Evolutionary conservation across 345 rosid genomes (phyloP).

Genomic region (Kandelia obovata): DNA sequence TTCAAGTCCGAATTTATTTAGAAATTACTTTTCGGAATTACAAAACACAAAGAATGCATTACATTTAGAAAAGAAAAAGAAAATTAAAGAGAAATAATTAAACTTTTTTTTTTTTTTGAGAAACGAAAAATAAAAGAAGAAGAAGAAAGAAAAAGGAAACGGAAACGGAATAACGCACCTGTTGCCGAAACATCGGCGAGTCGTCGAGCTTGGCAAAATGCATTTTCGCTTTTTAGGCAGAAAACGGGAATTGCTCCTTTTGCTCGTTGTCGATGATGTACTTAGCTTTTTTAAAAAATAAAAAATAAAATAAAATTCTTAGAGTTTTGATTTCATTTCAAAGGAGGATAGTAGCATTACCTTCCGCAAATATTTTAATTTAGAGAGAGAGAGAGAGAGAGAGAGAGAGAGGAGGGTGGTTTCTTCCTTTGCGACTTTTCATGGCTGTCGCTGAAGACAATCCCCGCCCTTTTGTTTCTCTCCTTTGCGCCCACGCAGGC

Average conservation of each 20-base stretch:
- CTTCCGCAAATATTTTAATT: too few relatives aligned
- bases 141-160: background rate
- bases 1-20: too few relatives aligned
- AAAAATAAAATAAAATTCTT: too few relatives aligned
- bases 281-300: too few relatives aligned
- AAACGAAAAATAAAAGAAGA: background rate
- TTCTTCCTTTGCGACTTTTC: constrained; percentile 43
- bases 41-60: background rate
- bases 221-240: constrained; percentile 25
- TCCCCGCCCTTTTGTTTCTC: background rate
- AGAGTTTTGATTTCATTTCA: too few relatives aligned
- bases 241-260: constrained; percentile 13
- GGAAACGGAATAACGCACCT: constrained; percentile 35
- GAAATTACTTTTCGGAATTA: too few relatives aligned
- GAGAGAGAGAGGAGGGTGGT: too few relatives aligned
- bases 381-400: background rate
- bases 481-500: background rate
- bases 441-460: constrained; percentile 35
- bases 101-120: background rate
- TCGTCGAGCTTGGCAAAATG: constrained; percentile 74
- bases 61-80: background rate
- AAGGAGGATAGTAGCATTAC: background rate
- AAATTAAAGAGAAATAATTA: background rate
- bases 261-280: background rate
- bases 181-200: constrained; percentile 85